Evolutionary conservation across 345 rosid species (phyloP).

Genomic region (Euclidium syriacum): DNA sequence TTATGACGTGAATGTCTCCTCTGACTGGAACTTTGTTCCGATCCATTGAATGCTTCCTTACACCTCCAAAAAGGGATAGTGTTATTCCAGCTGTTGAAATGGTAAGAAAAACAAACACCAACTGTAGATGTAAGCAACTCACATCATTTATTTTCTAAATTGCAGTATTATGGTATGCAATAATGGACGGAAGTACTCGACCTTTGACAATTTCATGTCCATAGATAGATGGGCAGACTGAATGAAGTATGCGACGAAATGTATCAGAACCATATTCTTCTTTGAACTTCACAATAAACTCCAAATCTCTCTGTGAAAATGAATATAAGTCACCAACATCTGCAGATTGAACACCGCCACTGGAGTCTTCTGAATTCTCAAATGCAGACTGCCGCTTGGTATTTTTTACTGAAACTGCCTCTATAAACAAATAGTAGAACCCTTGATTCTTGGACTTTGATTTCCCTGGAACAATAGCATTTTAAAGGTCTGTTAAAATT

Average conservation of each 20-base stretch:
- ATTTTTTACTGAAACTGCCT: constrained; percentile 76
- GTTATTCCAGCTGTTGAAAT: constrained; percentile 79
- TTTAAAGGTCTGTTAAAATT: neutral
- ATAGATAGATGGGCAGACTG: constrained; percentile 90
- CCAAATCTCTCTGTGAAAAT: constrained; percentile 79
- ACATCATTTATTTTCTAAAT: neutral
- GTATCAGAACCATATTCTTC: constrained; percentile 81
- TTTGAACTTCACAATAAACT: constrained; percentile 82
- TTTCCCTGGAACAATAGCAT: constrained; percentile 56
- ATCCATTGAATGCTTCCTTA: constrained; percentile 85
- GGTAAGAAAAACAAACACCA: neutral
- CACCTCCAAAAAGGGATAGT: constrained; percentile 91
- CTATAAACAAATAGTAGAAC: constrained; percentile 81
- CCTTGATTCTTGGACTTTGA: constrained; percentile 86
- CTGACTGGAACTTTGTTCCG: constrained; percentile 94
- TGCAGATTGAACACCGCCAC: constrained; percentile 39
- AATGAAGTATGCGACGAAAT: constrained; percentile 75
- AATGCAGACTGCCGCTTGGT: constrained; percentile 65
- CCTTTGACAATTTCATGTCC: constrained; percentile 99
- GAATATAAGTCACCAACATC: constrained; percentile 68
- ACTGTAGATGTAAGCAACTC: neutral
- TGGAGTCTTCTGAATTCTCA: constrained; percentile 50
- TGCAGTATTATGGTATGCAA: constrained; percentile 4
- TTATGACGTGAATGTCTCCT: constrained; percentile 96
- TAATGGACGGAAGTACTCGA: constrained; percentile 20